Conservation (phyloP, 2,329 filamentous ascomycete genomes). For the Orbilia blumenaviensis region DNA sequence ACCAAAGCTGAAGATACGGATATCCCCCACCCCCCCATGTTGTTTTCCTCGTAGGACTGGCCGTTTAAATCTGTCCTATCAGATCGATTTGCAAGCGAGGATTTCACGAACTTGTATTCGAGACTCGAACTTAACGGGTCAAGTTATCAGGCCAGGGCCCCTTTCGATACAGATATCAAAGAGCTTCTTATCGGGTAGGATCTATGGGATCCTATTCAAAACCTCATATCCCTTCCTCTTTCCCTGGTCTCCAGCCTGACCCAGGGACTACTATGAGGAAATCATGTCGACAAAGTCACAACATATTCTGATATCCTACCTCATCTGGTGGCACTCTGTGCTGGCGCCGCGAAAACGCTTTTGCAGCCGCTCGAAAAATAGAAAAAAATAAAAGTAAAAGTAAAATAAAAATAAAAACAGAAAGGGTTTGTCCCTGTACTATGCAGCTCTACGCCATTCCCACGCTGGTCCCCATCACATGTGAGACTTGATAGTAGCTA, state of each 20-base stretch:
- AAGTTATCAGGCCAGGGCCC: background rate
- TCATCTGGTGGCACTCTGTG: conserved; percentile 1
- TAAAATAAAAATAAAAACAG: no score
- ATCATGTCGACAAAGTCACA: background rate
- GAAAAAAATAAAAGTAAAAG: no score
- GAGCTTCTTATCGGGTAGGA: background rate
- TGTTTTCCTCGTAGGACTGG: no score
- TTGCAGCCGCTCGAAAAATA: background rate
- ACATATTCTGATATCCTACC: background rate
- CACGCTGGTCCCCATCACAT: conserved; percentile 11
- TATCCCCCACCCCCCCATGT: no score
- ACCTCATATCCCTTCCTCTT: background rate
- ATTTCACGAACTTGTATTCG: background rate
- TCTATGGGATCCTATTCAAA: background rate
- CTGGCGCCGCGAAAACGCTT: background rate
- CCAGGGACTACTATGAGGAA: background rate
- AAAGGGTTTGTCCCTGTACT: background rate
- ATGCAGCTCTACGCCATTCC: background rate
- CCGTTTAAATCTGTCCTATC: no score
- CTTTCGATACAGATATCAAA: background rate
- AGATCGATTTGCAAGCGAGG: conserved; percentile 16
- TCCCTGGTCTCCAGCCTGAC: background rate
- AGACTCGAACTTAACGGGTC: no score
- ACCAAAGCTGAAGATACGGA: background rate
- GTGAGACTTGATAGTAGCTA: background rate